Percentiles rank a stretch among this genome's conserved stretches.
phyloP scores from a whole-genome alignment of 352 stramenopile species.

The Phytophthora pisi region DNA sequence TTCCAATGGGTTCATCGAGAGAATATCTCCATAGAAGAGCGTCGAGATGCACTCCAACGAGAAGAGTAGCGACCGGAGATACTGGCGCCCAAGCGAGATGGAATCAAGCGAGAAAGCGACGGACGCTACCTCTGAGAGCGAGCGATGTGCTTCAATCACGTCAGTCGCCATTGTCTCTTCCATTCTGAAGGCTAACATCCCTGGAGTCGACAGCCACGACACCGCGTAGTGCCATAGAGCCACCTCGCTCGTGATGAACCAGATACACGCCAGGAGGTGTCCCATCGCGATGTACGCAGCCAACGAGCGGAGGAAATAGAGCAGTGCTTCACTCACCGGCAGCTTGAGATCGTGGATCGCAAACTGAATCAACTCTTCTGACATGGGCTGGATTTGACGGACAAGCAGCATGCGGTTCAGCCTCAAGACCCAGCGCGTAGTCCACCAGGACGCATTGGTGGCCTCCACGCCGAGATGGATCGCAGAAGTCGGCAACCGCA shows the following conservation, averaged over 20 bases:
- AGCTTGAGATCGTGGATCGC: constrained; percentile 58
- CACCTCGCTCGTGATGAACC: constrained; percentile 52
- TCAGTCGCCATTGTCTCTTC: neutral
- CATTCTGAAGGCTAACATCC: constrained; percentile 41
- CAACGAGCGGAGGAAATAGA: constrained; percentile 55
- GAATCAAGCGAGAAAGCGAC: constrained; percentile 26
- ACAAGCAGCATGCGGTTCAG: constrained; percentile 56
- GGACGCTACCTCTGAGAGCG: neutral
- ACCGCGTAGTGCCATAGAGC: constrained; percentile 37
- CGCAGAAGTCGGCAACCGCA: constrained; percentile 5
- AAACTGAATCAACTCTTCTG: constrained; percentile 60
- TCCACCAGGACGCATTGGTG: constrained; percentile 32
- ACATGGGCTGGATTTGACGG: constrained; percentile 42
- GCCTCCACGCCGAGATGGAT: neutral
- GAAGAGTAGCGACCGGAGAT: constrained; percentile 69
- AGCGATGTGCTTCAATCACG: constrained; percentile 9
- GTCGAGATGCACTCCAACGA: constrained; percentile 72
- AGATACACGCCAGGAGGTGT: constrained; percentile 64
- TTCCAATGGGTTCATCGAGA: constrained; percentile 71
- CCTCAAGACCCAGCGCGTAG: constrained; percentile 44
- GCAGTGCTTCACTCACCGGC: constrained; percentile 37
- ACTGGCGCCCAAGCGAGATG: constrained; percentile 58
- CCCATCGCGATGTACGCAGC: constrained; percentile 51
- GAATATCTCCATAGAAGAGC: constrained; percentile 74
- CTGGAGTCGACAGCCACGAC: constrained; percentile 67